These are phyloP conservation scores for Ilyonectria robusta DNA, from an alignment of 2,329 filamentous ascomycete species.

Conservation along the genomic window DNA sequence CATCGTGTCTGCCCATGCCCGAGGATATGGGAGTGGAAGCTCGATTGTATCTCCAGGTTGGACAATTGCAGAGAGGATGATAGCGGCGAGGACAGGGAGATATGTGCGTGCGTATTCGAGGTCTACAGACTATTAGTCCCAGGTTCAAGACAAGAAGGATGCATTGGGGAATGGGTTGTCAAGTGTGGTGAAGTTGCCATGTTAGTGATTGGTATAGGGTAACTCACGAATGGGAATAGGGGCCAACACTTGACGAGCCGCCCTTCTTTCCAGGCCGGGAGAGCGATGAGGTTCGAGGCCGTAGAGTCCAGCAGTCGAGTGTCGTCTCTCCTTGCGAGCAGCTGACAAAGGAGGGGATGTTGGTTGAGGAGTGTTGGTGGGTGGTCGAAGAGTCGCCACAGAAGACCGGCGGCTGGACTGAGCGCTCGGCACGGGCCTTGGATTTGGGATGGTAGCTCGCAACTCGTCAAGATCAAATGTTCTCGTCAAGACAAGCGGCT, in stretches of 20 bases:
- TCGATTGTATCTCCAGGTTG: constrained; percentile 68
- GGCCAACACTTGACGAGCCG: constrained; percentile 24
- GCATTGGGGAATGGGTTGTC: neutral
- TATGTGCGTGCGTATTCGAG: constrained; percentile 50
- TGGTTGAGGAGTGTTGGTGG: constrained; percentile 16
- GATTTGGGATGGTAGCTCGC: constrained; percentile 60
- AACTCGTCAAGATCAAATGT: constrained; percentile 66
- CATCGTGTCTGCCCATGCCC: constrained; percentile 70
- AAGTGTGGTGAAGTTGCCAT: neutral
- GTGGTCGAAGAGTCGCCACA: constrained; percentile 28
- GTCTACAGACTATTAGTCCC: constrained; percentile 41
- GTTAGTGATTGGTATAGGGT: constrained; percentile 21
- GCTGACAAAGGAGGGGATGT: constrained; percentile 28
- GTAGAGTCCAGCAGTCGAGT: constrained; percentile 31
- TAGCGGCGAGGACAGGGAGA: constrained; percentile 67
- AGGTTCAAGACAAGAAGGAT: neutral
- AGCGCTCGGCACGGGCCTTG: constrained; percentile 36
- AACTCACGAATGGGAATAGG: constrained; percentile 46
- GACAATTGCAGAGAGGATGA: constrained; percentile 69
- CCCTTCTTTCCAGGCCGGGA: constrained; percentile 28
- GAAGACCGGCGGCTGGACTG: constrained; percentile 34
- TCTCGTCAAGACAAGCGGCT: constrained; percentile 64
- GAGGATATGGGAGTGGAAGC: constrained; percentile 70
- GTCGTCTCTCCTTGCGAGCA: constrained; percentile 25
- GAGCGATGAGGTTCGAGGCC: neutral